phyloP scores from a whole-genome alignment of 352 stramenopile species.

The Phytophthora cactorum region DNA sequence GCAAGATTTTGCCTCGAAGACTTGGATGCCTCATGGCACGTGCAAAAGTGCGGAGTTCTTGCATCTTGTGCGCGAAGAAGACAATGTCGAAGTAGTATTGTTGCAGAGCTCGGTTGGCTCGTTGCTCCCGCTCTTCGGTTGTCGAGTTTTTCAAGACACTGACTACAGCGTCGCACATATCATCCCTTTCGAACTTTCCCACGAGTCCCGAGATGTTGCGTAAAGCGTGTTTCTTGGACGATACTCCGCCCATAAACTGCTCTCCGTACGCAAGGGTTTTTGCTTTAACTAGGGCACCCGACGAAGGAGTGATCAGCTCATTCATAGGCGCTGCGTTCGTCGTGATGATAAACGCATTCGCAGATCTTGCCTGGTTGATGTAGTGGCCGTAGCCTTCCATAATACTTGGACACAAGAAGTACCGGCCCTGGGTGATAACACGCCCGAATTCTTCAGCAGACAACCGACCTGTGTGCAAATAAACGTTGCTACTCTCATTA shows the following conservation, averaged over 20 bases:
- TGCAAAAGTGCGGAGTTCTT: slow-evolving; percentile 42
- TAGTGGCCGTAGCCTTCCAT: slow-evolving; percentile 66
- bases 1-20: slow-evolving; percentile 20
- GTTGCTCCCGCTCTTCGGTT: slow-evolving; percentile 14
- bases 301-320: slow-evolving; percentile 40
- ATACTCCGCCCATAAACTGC: slow-evolving; percentile 52
- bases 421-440: slow-evolving; percentile 39
- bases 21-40: slow-evolving; percentile 33
- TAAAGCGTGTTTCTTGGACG: slow-evolving; percentile 34
- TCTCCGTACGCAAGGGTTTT: slow-evolving; percentile 23
- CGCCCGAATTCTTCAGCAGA: slow-evolving; percentile 35
- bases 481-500: slow-evolving; percentile 2
- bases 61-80: slow-evolving; percentile 67
- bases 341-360: slow-evolving; percentile 50
- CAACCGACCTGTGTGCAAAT: slow-evolving; percentile 31
- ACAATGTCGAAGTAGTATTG: slow-evolving; percentile 68
- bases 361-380: slow-evolving; percentile 61
- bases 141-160: slow-evolving; percentile 35
- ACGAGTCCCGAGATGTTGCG: slow-evolving; percentile 50
- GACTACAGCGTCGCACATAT: slow-evolving; percentile 50
- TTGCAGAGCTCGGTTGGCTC: slow-evolving; percentile 18
- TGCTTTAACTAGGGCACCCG: slow-evolving; percentile 45
- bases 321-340: slow-evolving; percentile 61
- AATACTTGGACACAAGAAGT: slow-evolving; percentile 56
- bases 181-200: slow-evolving; percentile 34